Evolutionary conservation across 148 eudicot species (phyloP).

Genomic region (Silene latifolia): DNA sequence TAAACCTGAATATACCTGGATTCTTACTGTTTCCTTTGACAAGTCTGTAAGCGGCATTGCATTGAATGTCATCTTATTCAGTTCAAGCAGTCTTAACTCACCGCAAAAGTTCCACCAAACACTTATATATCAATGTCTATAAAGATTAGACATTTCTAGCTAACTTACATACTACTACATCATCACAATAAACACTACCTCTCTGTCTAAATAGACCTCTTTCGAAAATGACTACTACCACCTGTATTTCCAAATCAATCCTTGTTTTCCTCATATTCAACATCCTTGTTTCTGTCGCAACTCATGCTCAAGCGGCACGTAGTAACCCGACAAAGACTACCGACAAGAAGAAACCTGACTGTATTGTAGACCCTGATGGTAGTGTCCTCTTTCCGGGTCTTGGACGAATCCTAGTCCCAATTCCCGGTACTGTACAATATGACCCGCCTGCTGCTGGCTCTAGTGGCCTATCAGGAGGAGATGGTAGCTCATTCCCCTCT

Average conservation of each 20-base stretch:
- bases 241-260: not conserved
- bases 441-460: conserved; percentile 7
- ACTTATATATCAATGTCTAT: not conserved
- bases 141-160: not conserved
- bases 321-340: not conserved
- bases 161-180: not conserved
- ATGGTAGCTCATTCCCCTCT: too few relatives aligned
- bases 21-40: too few relatives aligned
- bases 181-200: not conserved
- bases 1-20: too few relatives aligned
- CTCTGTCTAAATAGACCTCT: not conserved
- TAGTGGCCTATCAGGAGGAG: not conserved
- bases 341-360: conserved; percentile 11
- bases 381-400: conserved; percentile 11
- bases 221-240: not conserved
- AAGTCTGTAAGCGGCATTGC: not conserved
- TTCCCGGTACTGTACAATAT: not conserved
- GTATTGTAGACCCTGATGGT: conserved; percentile 11
- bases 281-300: conserved; percentile 3
- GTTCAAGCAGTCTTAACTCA: conserved; percentile 5
- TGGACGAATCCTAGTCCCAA: not conserved
- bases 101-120: conserved; percentile 11
- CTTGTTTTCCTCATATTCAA: conserved; percentile 1
- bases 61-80: not conserved
- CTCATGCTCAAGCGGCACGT: not conserved